These are phyloP conservation scores for Ambrosiella beaveri DNA, from an alignment of 2,329 filamentous ascomycete species.

Conservation along the genomic window DNA sequence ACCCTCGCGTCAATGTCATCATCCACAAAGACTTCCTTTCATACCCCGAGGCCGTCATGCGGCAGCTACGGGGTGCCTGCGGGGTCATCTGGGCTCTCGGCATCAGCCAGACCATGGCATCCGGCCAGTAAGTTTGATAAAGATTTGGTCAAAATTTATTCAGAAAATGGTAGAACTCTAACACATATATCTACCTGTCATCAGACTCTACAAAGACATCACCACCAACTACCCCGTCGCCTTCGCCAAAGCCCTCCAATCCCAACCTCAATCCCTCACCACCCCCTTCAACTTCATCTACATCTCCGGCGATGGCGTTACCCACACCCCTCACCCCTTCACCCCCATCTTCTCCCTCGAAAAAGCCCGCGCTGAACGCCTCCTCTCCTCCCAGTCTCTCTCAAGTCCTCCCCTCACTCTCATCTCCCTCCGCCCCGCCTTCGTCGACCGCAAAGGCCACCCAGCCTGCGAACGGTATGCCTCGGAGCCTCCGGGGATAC, in stretches of 20 bases:
- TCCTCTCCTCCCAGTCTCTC: slow-evolving; percentile 33
- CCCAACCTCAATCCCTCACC: slow-evolving; percentile 21
- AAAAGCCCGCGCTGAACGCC: slow-evolving; percentile 49
- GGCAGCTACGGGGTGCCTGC: slow-evolving; percentile 42
- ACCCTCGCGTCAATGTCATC: slow-evolving; percentile 47
- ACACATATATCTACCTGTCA: not conserved
- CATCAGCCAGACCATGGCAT: slow-evolving; percentile 41
- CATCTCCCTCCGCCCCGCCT: slow-evolving; percentile 40
- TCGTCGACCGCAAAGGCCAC: slow-evolving; percentile 32
- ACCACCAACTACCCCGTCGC: slow-evolving; percentile 48
- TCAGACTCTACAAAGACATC: slow-evolving; percentile 46
- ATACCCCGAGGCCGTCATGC: slow-evolving; percentile 40
- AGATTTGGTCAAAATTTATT: not conserved
- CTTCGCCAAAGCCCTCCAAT: slow-evolving; percentile 42
- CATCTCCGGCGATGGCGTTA: slow-evolving; percentile 48
- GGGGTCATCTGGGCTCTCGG: slow-evolving; percentile 63
- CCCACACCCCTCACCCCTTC: slow-evolving; percentile 35
- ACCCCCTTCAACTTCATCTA: slow-evolving; percentile 52
- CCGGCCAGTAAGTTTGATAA: slow-evolving; percentile 32
- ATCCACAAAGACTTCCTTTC: slow-evolving; percentile 47
- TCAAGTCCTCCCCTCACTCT: slow-evolving; percentile 31
- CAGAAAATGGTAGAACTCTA: not conserved
- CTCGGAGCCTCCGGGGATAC: not conserved
- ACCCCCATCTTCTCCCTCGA: slow-evolving; percentile 42
- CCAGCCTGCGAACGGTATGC: not conserved